A percentile compares a stretch with the other conserved stretches of the same genome.
These are phyloP conservation scores for Volvariella surrecta DNA, from an alignment of 1,284 basidiomycete species.

Conservation along the genomic window DNA sequence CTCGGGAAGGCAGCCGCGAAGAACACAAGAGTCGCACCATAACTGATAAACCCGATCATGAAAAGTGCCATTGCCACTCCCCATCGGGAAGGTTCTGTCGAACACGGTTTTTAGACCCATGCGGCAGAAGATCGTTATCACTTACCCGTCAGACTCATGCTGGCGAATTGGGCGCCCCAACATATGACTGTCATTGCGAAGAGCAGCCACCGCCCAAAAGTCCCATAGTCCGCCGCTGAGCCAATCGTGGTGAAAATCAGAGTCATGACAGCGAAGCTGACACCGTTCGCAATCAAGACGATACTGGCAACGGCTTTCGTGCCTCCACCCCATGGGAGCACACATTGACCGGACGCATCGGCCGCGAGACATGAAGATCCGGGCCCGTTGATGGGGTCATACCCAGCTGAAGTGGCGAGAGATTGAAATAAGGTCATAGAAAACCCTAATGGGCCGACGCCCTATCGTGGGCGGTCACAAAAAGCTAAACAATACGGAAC, in stretches of 20 bases:
- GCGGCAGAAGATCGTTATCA: too few relatives aligned
- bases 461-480: too few relatives aligned
- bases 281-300: conserved; percentile 69
- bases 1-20: conserved; percentile 82
- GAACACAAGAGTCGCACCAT: conserved; percentile 73
- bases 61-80: conserved; percentile 68
- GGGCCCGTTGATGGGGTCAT: conserved; percentile 54
- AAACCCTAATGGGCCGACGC: conserved; percentile 54
- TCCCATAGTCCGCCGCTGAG: too few relatives aligned
- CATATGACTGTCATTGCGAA: conserved; percentile 65
- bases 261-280: conserved; percentile 72
- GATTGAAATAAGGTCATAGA: conserved; percentile 69
- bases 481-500: too few relatives aligned
- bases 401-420: conserved; percentile 62
- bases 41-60: conserved; percentile 73
- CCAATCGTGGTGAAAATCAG: conserved; percentile 73
- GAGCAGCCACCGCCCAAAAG: conserved; percentile 71
- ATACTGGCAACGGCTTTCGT: too few relatives aligned
- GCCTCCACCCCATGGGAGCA: conserved; percentile 62
- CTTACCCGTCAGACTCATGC: conserved; percentile 68
- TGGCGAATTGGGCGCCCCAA: conserved; percentile 75
- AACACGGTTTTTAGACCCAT: too few relatives aligned
- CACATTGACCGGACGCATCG: conserved; percentile 47
- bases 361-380: conserved; percentile 71
- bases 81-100: conserved; percentile 70